Evolutionary conservation across 257 asterid species (phyloP), one percentile per base, ranked within the genome.

Genomic region (Prunella vulgaris): DNA sequence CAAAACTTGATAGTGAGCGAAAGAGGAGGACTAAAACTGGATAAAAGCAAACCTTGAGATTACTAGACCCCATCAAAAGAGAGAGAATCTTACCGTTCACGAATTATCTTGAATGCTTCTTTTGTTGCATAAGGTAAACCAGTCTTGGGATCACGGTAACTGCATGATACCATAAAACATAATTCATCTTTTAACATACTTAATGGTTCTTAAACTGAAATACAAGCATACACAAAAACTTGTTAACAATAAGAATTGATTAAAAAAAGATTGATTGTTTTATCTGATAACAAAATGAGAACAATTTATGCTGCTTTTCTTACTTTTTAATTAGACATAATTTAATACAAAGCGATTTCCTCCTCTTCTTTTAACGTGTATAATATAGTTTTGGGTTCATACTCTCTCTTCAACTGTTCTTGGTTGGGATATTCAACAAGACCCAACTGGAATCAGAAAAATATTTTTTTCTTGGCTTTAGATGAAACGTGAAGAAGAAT

Each of bases 61-160:
- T 20, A 10, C 38, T 14, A 24, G 13, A 40, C 30, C 65, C 28
- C 2, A 65, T 9, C 48, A n/a, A 33, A 42, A 35, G 40, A 69
- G 56, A 49, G 48, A 59, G 59, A 37, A 32, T 13, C 80, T 76
- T 73, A 89, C 96, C 81, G 75, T 77, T 93, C 85, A 10, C 95
- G 88, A 49, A 90, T 88, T 75, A 81, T 71, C 82, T 86, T 87
- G 83, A 93, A 93, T 58, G 99, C 99, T 85, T 93, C 99, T 79
- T 88, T 91, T 54, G 95, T 90, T 54, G 99, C 97, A 77, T 93
- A 93, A 33, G 95, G 96, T 68, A 74, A 76, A 66, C 96, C 93
- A 10, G 96, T 88, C 81, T 82, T 86, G 5, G 99, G 96, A 74
- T 93, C 97, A 22, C 94, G 96, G 77, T 87, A 93, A 69, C 96